Evolutionary conservation across 208 protist genomes (phyloP).

Genomic region (Trypanosoma avium): DNA sequence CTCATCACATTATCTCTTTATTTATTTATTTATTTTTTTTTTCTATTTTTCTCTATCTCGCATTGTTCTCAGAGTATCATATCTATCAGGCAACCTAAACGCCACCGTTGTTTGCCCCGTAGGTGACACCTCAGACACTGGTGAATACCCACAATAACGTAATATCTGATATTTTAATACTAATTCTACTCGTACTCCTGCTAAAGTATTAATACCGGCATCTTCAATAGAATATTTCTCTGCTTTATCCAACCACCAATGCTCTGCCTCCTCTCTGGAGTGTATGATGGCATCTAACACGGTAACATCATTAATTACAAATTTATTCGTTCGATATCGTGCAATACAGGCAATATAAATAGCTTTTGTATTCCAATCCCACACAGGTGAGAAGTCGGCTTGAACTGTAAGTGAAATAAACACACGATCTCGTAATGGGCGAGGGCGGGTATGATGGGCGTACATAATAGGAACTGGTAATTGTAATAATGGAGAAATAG

Average conservation of each 20-base stretch:
- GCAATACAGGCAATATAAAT: conserved; percentile 64
- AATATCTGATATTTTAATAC: conserved; percentile 74
- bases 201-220: conserved; percentile 27
- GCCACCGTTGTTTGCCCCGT: conserved; percentile 15
- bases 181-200: conserved; percentile 38
- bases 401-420: conserved; percentile 33
- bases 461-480: conserved; percentile 18
- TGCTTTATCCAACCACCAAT: conserved; percentile 16
- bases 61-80: too few relatives aligned
- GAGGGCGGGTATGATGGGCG: conserved; percentile 15
- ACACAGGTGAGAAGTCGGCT: conserved; percentile 49
- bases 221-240: conserved; percentile 64
- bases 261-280: conserved; percentile 10
- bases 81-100: conserved; percentile 14
- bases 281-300: conserved; percentile 56
- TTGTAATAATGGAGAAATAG: conserved; percentile 24
- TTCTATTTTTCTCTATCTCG: too few relatives aligned
- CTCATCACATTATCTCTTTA: too few relatives aligned
- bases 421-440: conserved; percentile 32
- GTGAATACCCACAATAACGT: conserved; percentile 69
- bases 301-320: conserved; percentile 50
- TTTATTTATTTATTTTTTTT: too few relatives aligned
- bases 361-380: conserved; percentile 84
- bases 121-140: conserved; percentile 38
- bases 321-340: conserved; percentile 39